These are phyloP conservation scores for Coccomyxa sp. DNA, from an alignment of 139 green algal species.

Conservation along the genomic window DNA sequence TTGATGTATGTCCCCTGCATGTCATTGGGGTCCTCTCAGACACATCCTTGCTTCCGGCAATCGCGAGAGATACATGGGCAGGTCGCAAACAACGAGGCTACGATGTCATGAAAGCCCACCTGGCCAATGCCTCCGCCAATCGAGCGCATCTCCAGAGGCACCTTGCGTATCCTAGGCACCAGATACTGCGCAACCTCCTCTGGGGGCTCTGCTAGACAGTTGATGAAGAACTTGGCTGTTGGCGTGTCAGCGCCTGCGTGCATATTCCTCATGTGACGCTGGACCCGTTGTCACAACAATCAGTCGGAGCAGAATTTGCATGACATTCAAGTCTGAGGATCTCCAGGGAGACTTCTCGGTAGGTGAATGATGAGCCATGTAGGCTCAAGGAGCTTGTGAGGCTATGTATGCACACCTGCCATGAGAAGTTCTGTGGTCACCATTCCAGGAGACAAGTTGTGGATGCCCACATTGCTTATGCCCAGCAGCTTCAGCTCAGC, in stretches of 20 bases:
- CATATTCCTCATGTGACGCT: not conserved
- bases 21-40: too few relatives aligned
- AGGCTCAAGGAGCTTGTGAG: too few relatives aligned
- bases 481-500: conserved; percentile 33
- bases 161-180: conserved; percentile 75
- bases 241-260: conserved; percentile 43
- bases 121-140: conserved; percentile 34
- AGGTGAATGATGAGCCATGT: too few relatives aligned
- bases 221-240: conserved; percentile 92
- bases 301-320: too few relatives aligned
- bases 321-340: too few relatives aligned
- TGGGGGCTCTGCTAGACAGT: conserved; percentile 80
- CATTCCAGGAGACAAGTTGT: conserved; percentile 90
- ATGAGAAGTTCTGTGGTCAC: conserved; percentile 94
- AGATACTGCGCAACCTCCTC: conserved; percentile 66
- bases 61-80: too few relatives aligned
- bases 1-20: conserved; percentile 59
- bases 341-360: too few relatives aligned
- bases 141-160: conserved; percentile 35
- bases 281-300: too few relatives aligned
- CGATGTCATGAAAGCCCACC: not conserved
- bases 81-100: too few relatives aligned
- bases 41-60: too few relatives aligned
- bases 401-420: conserved; percentile 58
- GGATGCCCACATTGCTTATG: conserved; percentile 74